A percentile compares a stretch with the other conserved stretches of the same genome.
These are phyloP conservation scores for Cryptococcus sp. DNA, from an alignment of 1,284 basidiomycete species.

Conservation along the genomic window DNA sequence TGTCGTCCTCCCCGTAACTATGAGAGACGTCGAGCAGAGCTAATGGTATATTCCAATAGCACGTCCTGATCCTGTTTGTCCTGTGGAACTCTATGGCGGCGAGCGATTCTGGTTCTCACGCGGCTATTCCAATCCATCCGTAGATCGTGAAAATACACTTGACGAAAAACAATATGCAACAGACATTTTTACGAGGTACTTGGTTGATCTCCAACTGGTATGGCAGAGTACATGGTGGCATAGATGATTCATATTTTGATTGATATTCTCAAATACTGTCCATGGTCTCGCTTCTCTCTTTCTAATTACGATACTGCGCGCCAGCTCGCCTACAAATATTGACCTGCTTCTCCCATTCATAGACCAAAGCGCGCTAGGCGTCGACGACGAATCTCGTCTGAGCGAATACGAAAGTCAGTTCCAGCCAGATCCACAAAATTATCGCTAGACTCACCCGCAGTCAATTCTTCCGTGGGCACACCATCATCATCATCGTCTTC, in stretches of 20 bases:
- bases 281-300: too few relatives aligned
- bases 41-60: constrained; percentile 23
- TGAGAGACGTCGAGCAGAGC: not conserved
- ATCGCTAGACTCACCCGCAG: constrained; percentile 37
- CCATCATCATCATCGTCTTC: constrained; percentile 44
- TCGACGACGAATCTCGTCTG: constrained; percentile 73
- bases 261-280: not conserved
- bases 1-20: not conserved
- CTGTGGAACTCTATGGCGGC: constrained; percentile 48
- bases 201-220: too few relatives aligned
- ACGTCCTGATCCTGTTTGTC: constrained; percentile 47
- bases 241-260: not conserved
- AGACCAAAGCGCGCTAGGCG: constrained; percentile 70
- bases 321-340: too few relatives aligned
- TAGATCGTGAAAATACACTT: constrained; percentile 1
- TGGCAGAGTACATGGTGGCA: not conserved
- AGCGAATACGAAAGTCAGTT: constrained; percentile 57
- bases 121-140: constrained; percentile 33
- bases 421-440: too few relatives aligned
- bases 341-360: not conserved
- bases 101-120: constrained; percentile 33
- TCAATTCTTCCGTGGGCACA: constrained; percentile 44
- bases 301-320: too few relatives aligned
- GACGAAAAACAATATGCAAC: not conserved
- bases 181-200: too few relatives aligned